Percentiles rank a stretch among this genome's conserved stretches.
Evolutionary conservation across 495 filamentous ascomycete genomes (phyloP).

Genomic region (Clohesyomyces aquaticus): DNA sequence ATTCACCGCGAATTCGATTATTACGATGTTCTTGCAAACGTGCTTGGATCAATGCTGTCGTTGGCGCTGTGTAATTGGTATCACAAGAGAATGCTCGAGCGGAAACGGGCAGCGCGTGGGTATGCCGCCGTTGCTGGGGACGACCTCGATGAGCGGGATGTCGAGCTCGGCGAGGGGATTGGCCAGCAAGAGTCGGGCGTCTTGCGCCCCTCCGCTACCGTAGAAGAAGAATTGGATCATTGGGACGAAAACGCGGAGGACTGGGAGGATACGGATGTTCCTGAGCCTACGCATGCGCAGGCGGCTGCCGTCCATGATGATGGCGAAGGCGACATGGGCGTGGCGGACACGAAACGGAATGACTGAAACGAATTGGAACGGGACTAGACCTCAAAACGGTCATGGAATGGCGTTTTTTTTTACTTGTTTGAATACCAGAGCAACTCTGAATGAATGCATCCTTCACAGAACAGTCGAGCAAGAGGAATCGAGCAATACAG

Average conservation of each 20-base stretch:
- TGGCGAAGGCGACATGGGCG: conserved; percentile 28
- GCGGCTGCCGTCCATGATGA: not conserved
- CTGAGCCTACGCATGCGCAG: conserved; percentile 15
- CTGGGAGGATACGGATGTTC: conserved; percentile 60
- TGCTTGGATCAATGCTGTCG: conserved; percentile 73
- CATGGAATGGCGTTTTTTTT: conserved; percentile 1
- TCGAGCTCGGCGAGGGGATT: conserved; percentile 46
- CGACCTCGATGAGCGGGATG: conserved; percentile 56
- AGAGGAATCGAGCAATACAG: not conserved
- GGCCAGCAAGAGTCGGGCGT: conserved; percentile 42
- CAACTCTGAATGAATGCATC: too few species aligned
- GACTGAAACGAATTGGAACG: conserved; percentile 20
- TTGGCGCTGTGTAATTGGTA: conserved; percentile 83
- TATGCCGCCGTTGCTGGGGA: conserved; percentile 66
- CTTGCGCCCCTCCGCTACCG: conserved; percentile 40
- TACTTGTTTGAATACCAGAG: conserved; percentile 10
- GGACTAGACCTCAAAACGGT: not conserved
- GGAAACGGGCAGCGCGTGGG: conserved; percentile 73
- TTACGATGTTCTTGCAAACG: conserved; percentile 84
- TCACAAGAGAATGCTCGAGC: conserved; percentile 91
- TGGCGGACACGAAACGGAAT: conserved; percentile 33
- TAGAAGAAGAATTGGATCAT: conserved; percentile 77
- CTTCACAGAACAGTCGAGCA: too few species aligned
- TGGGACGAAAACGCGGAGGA: conserved; percentile 84
- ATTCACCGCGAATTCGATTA: conserved; percentile 81